phyloP scores from a whole-genome alignment of 257 asterid species.

The Handroanthus guayacan region DNA sequence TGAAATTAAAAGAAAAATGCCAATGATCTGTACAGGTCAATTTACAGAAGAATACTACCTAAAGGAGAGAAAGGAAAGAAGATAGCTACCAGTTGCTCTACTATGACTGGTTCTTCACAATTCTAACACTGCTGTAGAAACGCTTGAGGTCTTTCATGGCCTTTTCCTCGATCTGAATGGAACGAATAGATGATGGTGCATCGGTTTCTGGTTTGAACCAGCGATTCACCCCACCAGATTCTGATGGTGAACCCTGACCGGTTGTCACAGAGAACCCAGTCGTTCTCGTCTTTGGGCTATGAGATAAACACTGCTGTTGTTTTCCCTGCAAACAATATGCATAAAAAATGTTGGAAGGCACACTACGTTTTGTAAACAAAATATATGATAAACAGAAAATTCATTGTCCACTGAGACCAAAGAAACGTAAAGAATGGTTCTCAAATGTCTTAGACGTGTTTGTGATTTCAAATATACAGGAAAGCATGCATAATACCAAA shows the following conservation, averaged over 20 bases:
- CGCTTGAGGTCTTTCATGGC: slow-evolving; percentile 95
- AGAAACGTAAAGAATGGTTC: neutral
- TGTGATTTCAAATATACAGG: neutral
- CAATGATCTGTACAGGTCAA: slow-evolving; percentile 38
- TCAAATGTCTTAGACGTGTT: neutral
- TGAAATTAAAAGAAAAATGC: neutral
- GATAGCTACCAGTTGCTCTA: slow-evolving; percentile 4
- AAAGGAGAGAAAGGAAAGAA: slow-evolving; percentile 17
- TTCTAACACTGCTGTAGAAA: slow-evolving; percentile 79
- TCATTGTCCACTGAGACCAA: neutral
- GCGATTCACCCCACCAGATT: slow-evolving; percentile 65
- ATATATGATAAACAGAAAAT: neutral
- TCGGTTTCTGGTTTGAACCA: slow-evolving; percentile 92
- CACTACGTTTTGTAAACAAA: too few species aligned
- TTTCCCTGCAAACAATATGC: slow-evolving; percentile 69
- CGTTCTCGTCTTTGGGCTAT: slow-evolving; percentile 75
- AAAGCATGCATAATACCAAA: too few species aligned
- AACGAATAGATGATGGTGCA: slow-evolving; percentile 76
- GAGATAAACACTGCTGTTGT: slow-evolving; percentile 56
- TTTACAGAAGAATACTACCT: slow-evolving; percentile 33
- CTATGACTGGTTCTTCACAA: slow-evolving; percentile 78
- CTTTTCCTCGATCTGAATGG: slow-evolving; percentile 91
- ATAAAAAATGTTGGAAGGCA: too few species aligned
- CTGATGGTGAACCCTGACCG: slow-evolving; percentile 85
- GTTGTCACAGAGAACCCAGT: slow-evolving; percentile 76